Base-by-base conservation (phyloP, 129 eudicot species). In the Helianthus tuberosus region DNA sequence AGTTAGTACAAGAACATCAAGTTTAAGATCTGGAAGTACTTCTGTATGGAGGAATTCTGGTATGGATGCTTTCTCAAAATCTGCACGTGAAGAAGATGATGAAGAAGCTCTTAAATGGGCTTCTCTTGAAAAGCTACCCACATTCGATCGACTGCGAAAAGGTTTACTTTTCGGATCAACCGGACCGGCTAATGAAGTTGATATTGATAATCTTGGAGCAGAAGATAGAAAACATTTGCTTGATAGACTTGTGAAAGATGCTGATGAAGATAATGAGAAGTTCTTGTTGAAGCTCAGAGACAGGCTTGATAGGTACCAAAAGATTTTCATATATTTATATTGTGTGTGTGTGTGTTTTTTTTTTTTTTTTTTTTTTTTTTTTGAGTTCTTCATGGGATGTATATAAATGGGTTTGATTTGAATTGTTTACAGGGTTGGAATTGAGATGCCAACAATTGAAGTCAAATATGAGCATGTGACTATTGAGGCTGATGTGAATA, bases 31-130 rank as follows among this genome's bases (percentile, higher is more conserved):
- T 13, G 82, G 69, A 5, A 77, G 87, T 76, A 70, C 83, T 17
- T 77, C 89, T 3, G 23, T 79, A 63, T 87, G 93, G 91, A 80
- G 91, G 66, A 79, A 79, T 36, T 61, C 73, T 5, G 80, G 85
- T 3, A 23, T 64, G 32, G 92, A 87, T 13, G 90, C 41, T 29
- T 90, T 87, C 16, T 86, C 94, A 0, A 71, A 74, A 41, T 85
- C 94, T 4, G 25, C 75, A 2, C 64, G 79, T 39, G 89, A 87
- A 11, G 91, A 90, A 75, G 88, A 91, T 64, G 97, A 91, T 52
- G 95, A 91, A 78, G 97, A 86, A 57, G 91, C 95, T 53, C 84
- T 91, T 12, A 91, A 84, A 68, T 91, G 97, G 97, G 97, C 97
- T 69, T 84, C 97, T 3, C 89, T 91, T 5, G 95, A 91, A 52